Evolutionary conservation across 2,329 filamentous ascomycete genomes (phyloP).

Genomic region (Ascochyta lentis): DNA sequence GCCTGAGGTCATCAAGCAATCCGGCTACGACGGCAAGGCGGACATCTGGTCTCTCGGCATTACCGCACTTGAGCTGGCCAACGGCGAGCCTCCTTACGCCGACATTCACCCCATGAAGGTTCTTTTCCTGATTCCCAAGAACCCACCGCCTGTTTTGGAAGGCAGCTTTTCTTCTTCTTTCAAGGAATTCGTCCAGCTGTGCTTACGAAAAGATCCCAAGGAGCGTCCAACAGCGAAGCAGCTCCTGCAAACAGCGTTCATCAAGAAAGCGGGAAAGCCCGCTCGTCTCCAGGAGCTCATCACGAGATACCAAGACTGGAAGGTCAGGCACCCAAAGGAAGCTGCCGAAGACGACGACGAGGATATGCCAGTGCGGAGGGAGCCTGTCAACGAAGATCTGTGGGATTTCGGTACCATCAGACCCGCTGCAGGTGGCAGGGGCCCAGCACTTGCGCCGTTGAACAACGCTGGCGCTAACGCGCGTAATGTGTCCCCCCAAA

Average conservation of each 20-base stretch:
- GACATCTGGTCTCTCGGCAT: constrained; percentile 98
- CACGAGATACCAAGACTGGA: constrained; percentile 87
- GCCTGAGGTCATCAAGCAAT: constrained; percentile 97
- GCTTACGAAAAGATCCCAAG: constrained; percentile 85
- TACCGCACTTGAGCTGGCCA: constrained; percentile 88
- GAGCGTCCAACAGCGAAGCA: constrained; percentile 88
- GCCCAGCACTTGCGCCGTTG: constrained; percentile 72
- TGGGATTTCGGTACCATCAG: constrained; percentile 99
- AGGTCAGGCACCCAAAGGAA: constrained; percentile 75
- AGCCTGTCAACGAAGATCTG: constrained; percentile 77
- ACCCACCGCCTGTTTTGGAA: constrained; percentile 77
- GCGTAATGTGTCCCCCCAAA: constrained; percentile 54
- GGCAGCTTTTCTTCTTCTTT: constrained; percentile 57
- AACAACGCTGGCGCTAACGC: constrained; percentile 83
- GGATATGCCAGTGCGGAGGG: constrained; percentile 44
- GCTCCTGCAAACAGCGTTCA: constrained; percentile 86
- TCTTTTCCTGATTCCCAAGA: constrained; percentile 94
- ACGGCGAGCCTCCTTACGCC: constrained; percentile 91
- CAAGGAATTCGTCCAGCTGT: constrained; percentile 65
- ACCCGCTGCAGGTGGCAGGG: constrained; percentile 62
- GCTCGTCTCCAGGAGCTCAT: constrained; percentile 97
- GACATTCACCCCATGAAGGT: constrained; percentile 99
- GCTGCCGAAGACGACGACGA: constrained; percentile 61
- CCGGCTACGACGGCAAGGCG: constrained; percentile 95
- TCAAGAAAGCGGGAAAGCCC: constrained; percentile 90